Conservation (phyloP, 495 filamentous ascomycete species). For the Sordaria brevicollis region DNA sequence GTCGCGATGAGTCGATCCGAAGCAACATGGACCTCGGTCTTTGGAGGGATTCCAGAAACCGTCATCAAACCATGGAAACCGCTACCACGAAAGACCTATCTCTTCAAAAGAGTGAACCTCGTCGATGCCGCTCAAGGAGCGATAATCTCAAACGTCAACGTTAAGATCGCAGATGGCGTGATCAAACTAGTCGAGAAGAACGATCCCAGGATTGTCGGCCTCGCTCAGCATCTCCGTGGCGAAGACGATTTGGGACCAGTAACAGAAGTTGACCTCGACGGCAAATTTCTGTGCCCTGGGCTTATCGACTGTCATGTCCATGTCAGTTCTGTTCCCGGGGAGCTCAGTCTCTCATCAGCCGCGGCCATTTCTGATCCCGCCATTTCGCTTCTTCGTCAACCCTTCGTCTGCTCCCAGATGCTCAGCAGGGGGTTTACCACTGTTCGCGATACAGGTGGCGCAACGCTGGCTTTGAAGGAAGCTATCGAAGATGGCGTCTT, state of each 20-base stretch:
- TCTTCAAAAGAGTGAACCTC: slow-evolving; percentile 24
- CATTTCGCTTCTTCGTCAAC: slow-evolving; percentile 27
- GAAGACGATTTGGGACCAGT: slow-evolving; percentile 1
- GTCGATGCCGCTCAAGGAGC: slow-evolving; percentile 20
- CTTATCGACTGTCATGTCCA: slow-evolving; percentile 54
- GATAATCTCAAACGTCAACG: slow-evolving; percentile 15
- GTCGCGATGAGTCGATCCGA: neutral
- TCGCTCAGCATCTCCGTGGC: neutral
- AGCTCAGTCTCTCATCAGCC: slow-evolving; percentile 12
- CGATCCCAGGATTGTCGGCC: neutral
- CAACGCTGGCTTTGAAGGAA: slow-evolving; percentile 38
- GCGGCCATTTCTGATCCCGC: slow-evolving; percentile 1
- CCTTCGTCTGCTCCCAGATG: slow-evolving; percentile 38
- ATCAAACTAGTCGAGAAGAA: slow-evolving; percentile 5
- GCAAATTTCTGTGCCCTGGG: slow-evolving; percentile 42
- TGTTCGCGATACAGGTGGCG: slow-evolving; percentile 43
- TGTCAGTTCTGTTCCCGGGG: slow-evolving; percentile 35
- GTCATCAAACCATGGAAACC: slow-evolving; percentile 29
- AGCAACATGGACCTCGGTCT: neutral
- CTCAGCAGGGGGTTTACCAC: slow-evolving; percentile 44
- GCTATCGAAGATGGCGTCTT: slow-evolving; percentile 40
- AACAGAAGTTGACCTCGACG: slow-evolving; percentile 26
- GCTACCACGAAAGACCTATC: slow-evolving; percentile 8
- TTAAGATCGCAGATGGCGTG: slow-evolving; percentile 16
- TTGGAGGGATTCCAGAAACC: slow-evolving; percentile 1